Evolutionary conservation across 2,329 filamentous ascomycete species (phyloP), one percentile per base, ranked within the genome.

Genomic region (Venturia carpophila): DNA sequence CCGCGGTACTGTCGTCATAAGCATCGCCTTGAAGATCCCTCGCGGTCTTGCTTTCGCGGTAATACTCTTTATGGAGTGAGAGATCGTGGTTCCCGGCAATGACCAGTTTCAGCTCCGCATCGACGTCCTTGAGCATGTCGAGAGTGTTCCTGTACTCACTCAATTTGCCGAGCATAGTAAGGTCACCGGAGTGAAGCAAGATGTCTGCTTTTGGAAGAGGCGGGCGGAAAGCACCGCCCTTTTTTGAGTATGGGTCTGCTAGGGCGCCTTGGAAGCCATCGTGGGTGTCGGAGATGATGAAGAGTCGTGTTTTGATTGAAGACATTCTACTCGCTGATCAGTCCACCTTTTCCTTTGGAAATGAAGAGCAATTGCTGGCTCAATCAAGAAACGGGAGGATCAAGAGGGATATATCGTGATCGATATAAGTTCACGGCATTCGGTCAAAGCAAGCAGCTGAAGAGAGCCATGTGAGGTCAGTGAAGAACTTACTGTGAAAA

Each of bases 21-120:
- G 69, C 60, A 67, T 70, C 62, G 66, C 66, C n/a, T 65, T 72
- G 66, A 73, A 74, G 73, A 24, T 67, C 64, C 70, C 73, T 73
- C n/a, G 69, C 67, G 5, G n/a, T 42, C 55, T 62, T 47, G 43
- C 9, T 21, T 55, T 39, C 62, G 58, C 69, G 39, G 39, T 81
- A 83, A 70, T 80, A 83, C 0, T 73, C 71, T 47, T 77, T 74
- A 67, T 87, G 84, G 0, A 87, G 76, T 4, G 79, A 81, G 55
- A 85, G 75, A 69, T 87, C 84, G 72, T 87, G 85, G 69, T 87
- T 87, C 0, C 85, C 85, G 0, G 84, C 80, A 66, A 87, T 86
- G 24, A 87, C 80, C 30, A 87, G 75, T 69, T 87, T 87, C 5
- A 87, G 71, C 10, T 80, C 78, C 1, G 83, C 83, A 17, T 82